These are phyloP conservation scores for Apostasia ramifera DNA, from an alignment of 106 monocot species.

Conservation along the genomic window DNA sequence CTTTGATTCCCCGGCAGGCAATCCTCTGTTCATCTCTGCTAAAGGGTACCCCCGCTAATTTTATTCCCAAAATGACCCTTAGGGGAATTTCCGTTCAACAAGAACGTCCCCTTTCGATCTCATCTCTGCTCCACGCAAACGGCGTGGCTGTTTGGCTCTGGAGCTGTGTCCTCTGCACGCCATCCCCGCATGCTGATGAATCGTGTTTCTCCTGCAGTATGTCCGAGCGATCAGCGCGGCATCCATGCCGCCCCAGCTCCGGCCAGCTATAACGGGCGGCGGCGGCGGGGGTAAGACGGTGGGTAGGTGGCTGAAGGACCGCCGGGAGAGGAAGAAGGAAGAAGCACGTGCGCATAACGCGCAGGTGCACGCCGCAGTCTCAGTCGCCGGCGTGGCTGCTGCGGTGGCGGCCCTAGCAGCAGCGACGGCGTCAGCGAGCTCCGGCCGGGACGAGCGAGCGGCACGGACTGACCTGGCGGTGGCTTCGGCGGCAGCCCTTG, in stretches of 20 bases:
- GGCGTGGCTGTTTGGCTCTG: background rate
- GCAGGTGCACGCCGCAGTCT: conserved; percentile 85
- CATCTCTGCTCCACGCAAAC: background rate
- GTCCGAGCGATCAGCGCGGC: conserved; percentile 1
- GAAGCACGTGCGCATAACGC: conserved; percentile 85
- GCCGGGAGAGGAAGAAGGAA: conserved; percentile 83
- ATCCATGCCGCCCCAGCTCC: background rate
- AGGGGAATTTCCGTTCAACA: background rate
- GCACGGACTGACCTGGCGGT: conserved; percentile 70
- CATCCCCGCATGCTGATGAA: background rate
- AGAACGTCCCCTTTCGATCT: background rate
- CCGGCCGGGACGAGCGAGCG: conserved; percentile 43
- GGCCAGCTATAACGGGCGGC: background rate
- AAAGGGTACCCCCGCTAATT: background rate
- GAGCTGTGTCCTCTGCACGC: no score
- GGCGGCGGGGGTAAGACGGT: conserved; percentile 40
- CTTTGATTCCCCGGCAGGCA: conserved; percentile 8
- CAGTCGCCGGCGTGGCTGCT: conserved; percentile 80
- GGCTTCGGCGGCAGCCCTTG: conserved; percentile 71
- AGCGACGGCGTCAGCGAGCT: conserved; percentile 23
- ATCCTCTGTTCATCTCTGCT: background rate
- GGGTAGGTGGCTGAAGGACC: conserved; percentile 88
- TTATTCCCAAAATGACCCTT: background rate
- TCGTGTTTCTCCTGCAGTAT: conserved; percentile 25
- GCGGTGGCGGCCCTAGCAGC: conserved; percentile 58